Evolutionary conservation across 495 filamentous ascomycete species (phyloP), one percentile per base, ranked within the genome.

Genomic region (Lasiosphaeris hirsuta): DNA sequence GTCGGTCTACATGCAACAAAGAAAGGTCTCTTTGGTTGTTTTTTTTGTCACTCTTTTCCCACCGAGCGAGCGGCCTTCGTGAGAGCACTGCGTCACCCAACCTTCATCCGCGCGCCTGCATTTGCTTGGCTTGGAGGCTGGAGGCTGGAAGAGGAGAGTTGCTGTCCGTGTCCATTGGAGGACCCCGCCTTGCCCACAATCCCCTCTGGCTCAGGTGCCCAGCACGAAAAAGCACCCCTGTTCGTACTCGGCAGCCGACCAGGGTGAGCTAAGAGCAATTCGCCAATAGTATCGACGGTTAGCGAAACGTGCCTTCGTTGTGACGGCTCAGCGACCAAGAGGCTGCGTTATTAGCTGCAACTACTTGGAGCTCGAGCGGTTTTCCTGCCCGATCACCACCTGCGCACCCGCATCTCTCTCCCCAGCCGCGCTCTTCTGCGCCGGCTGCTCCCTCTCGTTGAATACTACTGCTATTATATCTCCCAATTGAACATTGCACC

Each of bases 211-310:
- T 5, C n/a, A n/a, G n/a, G n/a, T n/a, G 19, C 17, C 51, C 38
- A 13, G 6, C 36, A 23, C 15, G 7, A 57, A n/a, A n/a, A n/a
- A n/a, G n/a, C n/a, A n/a, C 23, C 42, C 37, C 19, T 19, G 43
- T 15, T 19, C 17, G 41, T 33, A n/a, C 39, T 14, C 9, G 15
- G n/a, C 18, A 15, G 10, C 15, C 13, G 39, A 35, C 51, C 15
- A 19, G 54, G 46, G 17, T 23, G 14, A 36, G 49, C 57, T 33
- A 17, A 45, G 56, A 14, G 37, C 39, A 17, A 67, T 67, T 65
- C 59, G 67, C 65, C 67, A 69, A 69, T 69, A 56, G 65, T 48
- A 62, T 50, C 47, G 9, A 18, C 13, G 14, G 33, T 13, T 56
- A 41, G 40, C 40, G 57, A 54, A 65, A 69, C 67, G 66, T 69